Base-by-base conservation (phyloP, 306 rosid species). In the Lablab purpureus region DNA sequence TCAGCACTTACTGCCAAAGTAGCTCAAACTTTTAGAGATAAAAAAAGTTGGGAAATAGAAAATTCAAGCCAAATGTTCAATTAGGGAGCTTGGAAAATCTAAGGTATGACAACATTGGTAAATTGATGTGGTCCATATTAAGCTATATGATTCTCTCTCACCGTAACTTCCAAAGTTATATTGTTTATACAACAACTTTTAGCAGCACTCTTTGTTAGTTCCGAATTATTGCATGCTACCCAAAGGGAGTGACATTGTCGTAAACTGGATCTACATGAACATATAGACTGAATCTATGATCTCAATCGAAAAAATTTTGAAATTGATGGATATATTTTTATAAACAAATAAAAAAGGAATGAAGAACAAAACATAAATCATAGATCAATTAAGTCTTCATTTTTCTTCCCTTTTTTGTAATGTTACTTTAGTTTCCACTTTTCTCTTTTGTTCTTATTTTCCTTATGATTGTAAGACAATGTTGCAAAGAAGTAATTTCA, bases 21-120 rank as follows among this genome's bases (percentile, higher is more conserved):
- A 11, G 40, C 74, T 73, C 32, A 27, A 27, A 23, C 75, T 7
- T 76, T 66, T 43, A 40, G 46, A 27, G 74, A 52, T 80, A 18
- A 65, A 73, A n/a, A 80, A 55, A 32, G 32, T 21, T 32, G 17
- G 70, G 34, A 28, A 10, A 66, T 46, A 43, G 34, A 74, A 73
- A 51, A 40, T 30, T 54, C 80, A 65, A 19, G 74, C 74, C 36
- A 52, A 65, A 30, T 51, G 50, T 50, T 64, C 45, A 22, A 34
- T 22, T 70, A 62, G 52, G 47, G 32, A 32, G 10, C 67, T 0
- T 9, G 28, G 62, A 60, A 28, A 10, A 63, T 30, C 63, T 63
- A 75, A 60, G 41, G 37, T 34, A 32, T 64, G 64, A 4, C 64
- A 64, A 63, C 51, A 32, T n/a, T 9, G 54, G 25, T 34, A 59